phyloP scores from a whole-genome alignment of 2,329 filamentous ascomycete genomes.

The Aureobasidium sp. region DNA sequence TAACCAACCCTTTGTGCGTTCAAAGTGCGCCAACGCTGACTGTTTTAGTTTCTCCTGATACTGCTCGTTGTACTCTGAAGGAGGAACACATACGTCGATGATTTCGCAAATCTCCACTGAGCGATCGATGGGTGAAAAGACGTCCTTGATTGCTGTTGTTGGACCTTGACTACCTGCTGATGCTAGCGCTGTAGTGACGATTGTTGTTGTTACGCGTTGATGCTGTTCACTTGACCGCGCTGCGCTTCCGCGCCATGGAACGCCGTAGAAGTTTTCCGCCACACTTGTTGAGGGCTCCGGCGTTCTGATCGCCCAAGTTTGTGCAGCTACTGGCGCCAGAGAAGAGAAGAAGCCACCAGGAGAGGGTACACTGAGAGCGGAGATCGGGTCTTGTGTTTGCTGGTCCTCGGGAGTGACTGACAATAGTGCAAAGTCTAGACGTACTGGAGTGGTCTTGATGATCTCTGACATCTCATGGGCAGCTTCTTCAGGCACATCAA shows the following conservation, averaged over 20 bases:
- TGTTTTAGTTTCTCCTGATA: slow-evolving; percentile 68
- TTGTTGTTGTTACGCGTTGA: slow-evolving; percentile 50
- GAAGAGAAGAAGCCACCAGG: slow-evolving; percentile 88
- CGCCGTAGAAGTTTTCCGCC: slow-evolving; percentile 85
- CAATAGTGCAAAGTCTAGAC: slow-evolving; percentile 4
- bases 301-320: slow-evolving; percentile 65
- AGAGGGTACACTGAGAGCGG: slow-evolving; percentile 78
- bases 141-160: slow-evolving; percentile 53
- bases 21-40: slow-evolving; percentile 62
- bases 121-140: slow-evolving; percentile 29
- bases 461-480: slow-evolving; percentile 51
- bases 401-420: slow-evolving; percentile 15
- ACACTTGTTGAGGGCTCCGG: slow-evolving; percentile 72
- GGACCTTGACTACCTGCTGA: slow-evolving; percentile 42
- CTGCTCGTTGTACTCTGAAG: slow-evolving; percentile 62
- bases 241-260: slow-evolving; percentile 52
- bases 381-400: slow-evolving; percentile 56
- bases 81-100: slow-evolving; percentile 50
- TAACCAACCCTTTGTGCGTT: slow-evolving; percentile 82
- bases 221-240: slow-evolving; percentile 29
- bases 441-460: slow-evolving; percentile 29
- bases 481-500: slow-evolving; percentile 40
- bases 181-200: slow-evolving; percentile 44
- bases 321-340: slow-evolving; percentile 63
- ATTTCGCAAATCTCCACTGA: slow-evolving; percentile 34